A percentile compares a stretch with the other conserved stretches of the same genome.
phyloP scores from a whole-genome alignment of 139 green algal species.

The Volvox africanus region DNA sequence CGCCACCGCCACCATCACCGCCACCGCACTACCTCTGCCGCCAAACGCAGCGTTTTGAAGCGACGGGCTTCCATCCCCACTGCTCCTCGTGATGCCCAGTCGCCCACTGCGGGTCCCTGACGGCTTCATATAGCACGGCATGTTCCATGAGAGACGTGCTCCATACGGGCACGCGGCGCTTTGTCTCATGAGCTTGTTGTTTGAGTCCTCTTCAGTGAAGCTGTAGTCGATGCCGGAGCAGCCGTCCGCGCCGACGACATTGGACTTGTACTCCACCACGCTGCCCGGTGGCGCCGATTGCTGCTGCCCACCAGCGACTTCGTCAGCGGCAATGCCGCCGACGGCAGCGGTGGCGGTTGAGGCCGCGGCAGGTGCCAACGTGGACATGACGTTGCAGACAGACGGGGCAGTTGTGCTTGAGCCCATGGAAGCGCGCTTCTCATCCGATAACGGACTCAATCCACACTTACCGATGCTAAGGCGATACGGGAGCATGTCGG shows the following conservation, averaged over 20 bases:
- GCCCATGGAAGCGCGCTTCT: neutral
- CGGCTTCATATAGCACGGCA: neutral
- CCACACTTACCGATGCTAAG: neutral
- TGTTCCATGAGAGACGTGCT: neutral
- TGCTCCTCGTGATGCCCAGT: neutral
- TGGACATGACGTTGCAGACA: neutral
- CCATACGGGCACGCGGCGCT: neutral
- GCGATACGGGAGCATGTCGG: neutral
- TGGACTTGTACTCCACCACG: no score
- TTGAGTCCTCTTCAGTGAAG: neutral
- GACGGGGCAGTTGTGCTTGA: neutral
- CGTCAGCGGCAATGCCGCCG: neutral
- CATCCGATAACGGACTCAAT: neutral
- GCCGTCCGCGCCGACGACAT: no score
- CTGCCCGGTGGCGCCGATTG: neutral
- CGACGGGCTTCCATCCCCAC: neutral
- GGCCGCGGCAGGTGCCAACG: no score
- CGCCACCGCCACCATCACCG: no score
- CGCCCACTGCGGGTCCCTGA: neutral
- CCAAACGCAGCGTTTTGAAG: neutral
- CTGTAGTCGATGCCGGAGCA: neutral
- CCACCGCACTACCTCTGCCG: no score
- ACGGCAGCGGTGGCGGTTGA: neutral
- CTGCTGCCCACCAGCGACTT: neutral
- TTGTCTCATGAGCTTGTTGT: neutral